Evolutionary conservation across 805 yeast species (phyloP).

Genomic region (Spathaspora girioi): DNA sequence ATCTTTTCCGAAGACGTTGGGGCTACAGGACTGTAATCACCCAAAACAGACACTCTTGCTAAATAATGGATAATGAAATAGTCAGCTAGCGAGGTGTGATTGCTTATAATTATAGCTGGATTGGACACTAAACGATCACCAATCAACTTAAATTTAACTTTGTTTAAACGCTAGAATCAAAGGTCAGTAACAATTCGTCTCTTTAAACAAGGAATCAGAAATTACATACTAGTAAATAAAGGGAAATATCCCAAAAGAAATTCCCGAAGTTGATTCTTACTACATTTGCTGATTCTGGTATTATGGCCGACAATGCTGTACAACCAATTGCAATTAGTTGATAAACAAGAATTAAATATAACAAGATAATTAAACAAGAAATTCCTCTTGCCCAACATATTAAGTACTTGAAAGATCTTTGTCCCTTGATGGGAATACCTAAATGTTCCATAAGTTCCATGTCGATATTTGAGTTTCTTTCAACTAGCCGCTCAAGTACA

Average conservation of each 20-base stretch:
- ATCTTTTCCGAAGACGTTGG: constrained; percentile 8
- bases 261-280: constrained; percentile 6
- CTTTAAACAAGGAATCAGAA: background rate
- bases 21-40: background rate
- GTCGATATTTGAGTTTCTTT: background rate
- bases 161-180: constrained; percentile 18
- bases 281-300: constrained; percentile 17
- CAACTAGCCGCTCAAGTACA: background rate
- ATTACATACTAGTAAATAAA: constrained; percentile 25
- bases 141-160: constrained; percentile 31
- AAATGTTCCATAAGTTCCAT: constrained; percentile 10
- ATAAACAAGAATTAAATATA: constrained; percentile 1
- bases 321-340: constrained; percentile 4
- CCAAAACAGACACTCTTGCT: constrained; percentile 23
- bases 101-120: constrained; percentile 42
- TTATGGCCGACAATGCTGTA: constrained; percentile 1
- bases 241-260: constrained; percentile 26
- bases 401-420: background rate
- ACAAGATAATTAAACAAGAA: constrained; percentile 4
- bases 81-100: constrained; percentile 71
- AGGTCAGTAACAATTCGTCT: constrained; percentile 2
- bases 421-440: constrained; percentile 1
- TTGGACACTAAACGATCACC: constrained; percentile 41
- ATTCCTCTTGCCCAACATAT: constrained; percentile 6
- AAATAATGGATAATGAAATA: constrained; percentile 49